These are phyloP conservation scores for Gigaspora rosea DNA, from an alignment of 192 early-diverging fungal genomes.

Conservation along the genomic window DNA sequence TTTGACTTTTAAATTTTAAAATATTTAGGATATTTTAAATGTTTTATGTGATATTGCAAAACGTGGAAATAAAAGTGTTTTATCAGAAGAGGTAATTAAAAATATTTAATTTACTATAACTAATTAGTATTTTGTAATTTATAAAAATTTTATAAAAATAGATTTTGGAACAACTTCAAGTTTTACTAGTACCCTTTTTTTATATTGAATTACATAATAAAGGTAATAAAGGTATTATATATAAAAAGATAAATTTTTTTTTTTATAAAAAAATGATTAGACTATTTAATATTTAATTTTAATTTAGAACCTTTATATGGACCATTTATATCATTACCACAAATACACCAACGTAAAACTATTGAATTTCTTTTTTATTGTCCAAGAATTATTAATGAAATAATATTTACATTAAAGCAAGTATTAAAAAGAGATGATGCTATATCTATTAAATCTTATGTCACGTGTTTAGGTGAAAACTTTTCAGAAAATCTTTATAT, in stretches of 20 bases:
- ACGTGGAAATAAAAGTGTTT: constrained; percentile 36
- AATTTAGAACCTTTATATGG: constrained; percentile 39
- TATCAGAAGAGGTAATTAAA: constrained; percentile 35
- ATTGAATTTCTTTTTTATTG: constrained; percentile 44
- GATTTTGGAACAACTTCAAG: constrained; percentile 33
- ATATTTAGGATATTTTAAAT: constrained; percentile 37
- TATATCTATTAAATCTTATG: constrained; percentile 8
- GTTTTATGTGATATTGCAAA: constrained; percentile 42
- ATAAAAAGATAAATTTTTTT: background rate
- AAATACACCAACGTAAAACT: constrained; percentile 37
- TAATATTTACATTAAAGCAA: constrained; percentile 16
- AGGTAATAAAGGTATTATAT: constrained; percentile 1
- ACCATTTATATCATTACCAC: constrained; percentile 40
- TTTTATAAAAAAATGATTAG: background rate
- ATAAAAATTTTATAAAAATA: constrained; percentile 1
- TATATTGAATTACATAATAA: constrained; percentile 38
- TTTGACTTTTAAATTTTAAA: background rate
- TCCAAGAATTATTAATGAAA: constrained; percentile 23
- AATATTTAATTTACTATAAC: background rate
- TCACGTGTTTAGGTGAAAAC: background rate
- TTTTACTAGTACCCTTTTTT: constrained; percentile 39
- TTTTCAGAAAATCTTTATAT: background rate
- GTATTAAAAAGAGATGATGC: background rate
- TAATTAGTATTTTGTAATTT: background rate
- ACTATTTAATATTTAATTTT: background rate